Base-by-base conservation (phyloP, 2,329 filamentous ascomycete species). In the Thyridium curvatum region DNA sequence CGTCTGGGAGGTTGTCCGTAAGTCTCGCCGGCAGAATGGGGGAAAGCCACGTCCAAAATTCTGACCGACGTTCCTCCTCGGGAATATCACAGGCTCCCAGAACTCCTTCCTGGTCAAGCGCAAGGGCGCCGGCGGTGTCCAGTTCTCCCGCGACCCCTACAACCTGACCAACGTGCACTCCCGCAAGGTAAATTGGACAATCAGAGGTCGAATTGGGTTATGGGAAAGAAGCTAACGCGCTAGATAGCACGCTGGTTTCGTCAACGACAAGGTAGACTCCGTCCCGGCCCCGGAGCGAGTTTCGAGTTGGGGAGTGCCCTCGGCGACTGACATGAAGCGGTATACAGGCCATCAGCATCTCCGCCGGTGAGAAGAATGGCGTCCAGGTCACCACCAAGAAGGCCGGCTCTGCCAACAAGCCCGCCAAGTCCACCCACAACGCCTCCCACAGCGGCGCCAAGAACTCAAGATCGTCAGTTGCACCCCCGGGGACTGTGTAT, bases 51-150 rank as follows among this genome's bases (percentile, higher is more conserved):
- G n/a, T n/a, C 32, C 40, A 39, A 41, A 37, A 42, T 40, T 36
- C 41, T 52, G 42, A 60, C 46, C 32, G 17, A 17, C 35, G 33
- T 36, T 28, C 16, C 34, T 34, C 38, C 47, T 15, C 42, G 30
- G 36, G 21, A 39, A 40, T 33, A 43, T 46, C 44, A 26, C 61
- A 96, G 90, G 89, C 72, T 72, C 71, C 74, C 81, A 88, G 73
- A 95, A 94, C 74, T 72, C 87, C 64, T 95, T 75, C 79, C 83
- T 95, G 65, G 86, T 91, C 66, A 95, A 95, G 84, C 85, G 87
- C 73, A 83, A 80, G 64, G 69, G 71, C 57, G 75, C 74, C 59
- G 89, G 86, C 61, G 85, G 86, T 65, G 74, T 85, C 56, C 85
- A 86, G 71, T 89, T 98, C 79, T 97, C 91, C 55, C 85, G 86